Conservation (phyloP, 2,329 filamentous ascomycete genomes). For the Fusarium nelsonii region DNA sequence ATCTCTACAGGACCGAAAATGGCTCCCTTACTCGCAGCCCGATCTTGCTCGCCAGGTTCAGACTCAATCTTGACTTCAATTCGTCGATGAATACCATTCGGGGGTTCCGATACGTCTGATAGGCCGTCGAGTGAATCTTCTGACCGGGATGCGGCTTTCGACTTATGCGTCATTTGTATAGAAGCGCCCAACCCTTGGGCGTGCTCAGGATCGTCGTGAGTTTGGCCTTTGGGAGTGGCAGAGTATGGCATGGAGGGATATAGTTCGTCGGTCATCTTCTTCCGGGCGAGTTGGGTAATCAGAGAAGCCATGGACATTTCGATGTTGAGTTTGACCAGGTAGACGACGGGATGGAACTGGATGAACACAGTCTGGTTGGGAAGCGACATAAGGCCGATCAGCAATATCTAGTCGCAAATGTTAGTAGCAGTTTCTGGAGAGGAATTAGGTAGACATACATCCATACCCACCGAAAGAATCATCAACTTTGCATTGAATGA, state of each 20-base stretch:
- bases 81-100: constrained; percentile 32
- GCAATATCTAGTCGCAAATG: constrained; percentile 20
- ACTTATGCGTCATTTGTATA: constrained; percentile 31
- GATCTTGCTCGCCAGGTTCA: neutral
- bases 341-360: constrained; percentile 65
- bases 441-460: constrained; percentile 51
- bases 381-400: constrained; percentile 53
- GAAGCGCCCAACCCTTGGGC: constrained; percentile 9
- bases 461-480: constrained; percentile 63
- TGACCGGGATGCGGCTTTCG: constrained; percentile 18
- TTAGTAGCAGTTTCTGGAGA: fast-evolving
- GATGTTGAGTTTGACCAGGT: constrained; percentile 66
- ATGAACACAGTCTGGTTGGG: constrained; percentile 56
- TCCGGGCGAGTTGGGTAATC: constrained; percentile 56
- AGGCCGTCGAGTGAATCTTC: constrained; percentile 35
- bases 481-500: constrained; percentile 64
- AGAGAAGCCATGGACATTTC: constrained; percentile 66
- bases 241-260: constrained; percentile 31
- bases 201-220: too few relatives aligned
- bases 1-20: neutral
- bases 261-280: constrained; percentile 34
- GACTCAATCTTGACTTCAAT: constrained; percentile 38
- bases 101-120: neutral
- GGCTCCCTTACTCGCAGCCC: neutral
- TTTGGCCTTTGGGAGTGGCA: constrained; percentile 12